phyloP scores from a whole-genome alignment of 371 early-diverging fungal genomes.

The Sporodiniella umbellata region DNA sequence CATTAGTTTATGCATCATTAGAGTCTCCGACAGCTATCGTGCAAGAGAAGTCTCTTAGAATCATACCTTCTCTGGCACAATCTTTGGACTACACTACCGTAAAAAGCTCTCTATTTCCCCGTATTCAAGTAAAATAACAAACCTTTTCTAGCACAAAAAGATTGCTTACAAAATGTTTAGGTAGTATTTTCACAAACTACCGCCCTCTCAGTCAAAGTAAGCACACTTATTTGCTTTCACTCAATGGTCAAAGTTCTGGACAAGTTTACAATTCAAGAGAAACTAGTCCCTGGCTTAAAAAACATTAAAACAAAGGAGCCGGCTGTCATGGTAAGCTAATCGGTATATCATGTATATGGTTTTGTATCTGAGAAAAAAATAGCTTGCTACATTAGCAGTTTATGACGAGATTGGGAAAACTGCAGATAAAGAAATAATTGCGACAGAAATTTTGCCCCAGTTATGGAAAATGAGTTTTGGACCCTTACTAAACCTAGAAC shows the following conservation, averaged over 20 bases:
- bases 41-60: conserved; percentile 76
- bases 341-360: background rate
- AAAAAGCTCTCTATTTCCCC: conserved; percentile 70
- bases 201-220: conserved; percentile 70
- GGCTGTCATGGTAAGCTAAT: conserved; percentile 60
- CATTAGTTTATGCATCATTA: conserved; percentile 69
- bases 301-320: conserved; percentile 79
- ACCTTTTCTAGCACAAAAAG: background rate
- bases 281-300: conserved; percentile 71
- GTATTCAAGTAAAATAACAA: conserved; percentile 51
- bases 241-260: conserved; percentile 72
- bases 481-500: conserved; percentile 62
- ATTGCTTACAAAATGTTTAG: conserved; percentile 13
- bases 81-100: conserved; percentile 69
- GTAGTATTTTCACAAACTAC: conserved; percentile 67
- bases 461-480: conserved; percentile 79
- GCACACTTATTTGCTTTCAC: conserved; percentile 73
- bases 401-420: conserved; percentile 76
- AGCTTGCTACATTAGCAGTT: conserved; percentile 76
- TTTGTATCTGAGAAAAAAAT: conserved; percentile 1
- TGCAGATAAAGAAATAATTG: conserved; percentile 73
- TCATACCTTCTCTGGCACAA: conserved; percentile 60
- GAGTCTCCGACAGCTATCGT: conserved; percentile 60
- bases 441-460: conserved; percentile 74
- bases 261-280: conserved; percentile 70